Evolutionary conservation across 75 land plant species (phyloP).

Genomic region (Pseudotsuga menziesii): DNA sequence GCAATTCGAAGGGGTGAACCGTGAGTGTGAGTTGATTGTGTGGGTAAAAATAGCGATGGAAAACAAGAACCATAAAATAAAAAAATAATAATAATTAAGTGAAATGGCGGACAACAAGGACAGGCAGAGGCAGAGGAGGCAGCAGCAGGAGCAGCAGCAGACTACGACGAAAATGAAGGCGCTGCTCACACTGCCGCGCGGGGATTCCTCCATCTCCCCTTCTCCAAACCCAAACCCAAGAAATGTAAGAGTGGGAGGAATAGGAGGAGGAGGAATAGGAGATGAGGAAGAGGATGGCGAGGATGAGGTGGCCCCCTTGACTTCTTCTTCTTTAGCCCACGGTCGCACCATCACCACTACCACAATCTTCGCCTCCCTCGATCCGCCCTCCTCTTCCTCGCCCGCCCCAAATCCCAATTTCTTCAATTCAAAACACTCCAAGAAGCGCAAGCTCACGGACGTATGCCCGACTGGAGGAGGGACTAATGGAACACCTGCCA

Average conservation of each 20-base stretch:
- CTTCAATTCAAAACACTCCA: neutral
- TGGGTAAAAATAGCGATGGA: neutral
- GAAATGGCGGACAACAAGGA: constrained; percentile 14
- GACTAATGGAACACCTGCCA: constrained; percentile 2
- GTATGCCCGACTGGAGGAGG: neutral
- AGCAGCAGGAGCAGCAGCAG: neutral
- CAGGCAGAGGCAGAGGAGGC: constrained; percentile 12
- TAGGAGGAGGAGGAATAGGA: constrained; percentile 9
- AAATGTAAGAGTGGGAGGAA: neutral
- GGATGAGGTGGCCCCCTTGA: constrained; percentile 4
- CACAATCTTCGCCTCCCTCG: neutral
- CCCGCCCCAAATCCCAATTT: neutral
- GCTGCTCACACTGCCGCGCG: neutral
- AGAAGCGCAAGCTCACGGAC: constrained; percentile 4
- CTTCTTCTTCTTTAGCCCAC: neutral
- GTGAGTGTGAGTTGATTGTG: too few relatives aligned
- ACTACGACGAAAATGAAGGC: constrained; percentile 3
- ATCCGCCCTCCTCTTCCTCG: neutral
- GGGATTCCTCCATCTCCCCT: neutral
- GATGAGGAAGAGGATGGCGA: constrained; percentile 5
- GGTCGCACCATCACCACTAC: neutral
- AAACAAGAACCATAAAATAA: neutral
- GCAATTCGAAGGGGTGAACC: neutral
- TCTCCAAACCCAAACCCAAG: neutral
- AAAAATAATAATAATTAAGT: neutral